Percentiles rank a stretch among this genome's conserved stretches.
phyloP scores from a whole-genome alignment of 148 eudicot species.

The Rhododendron molle region DNA sequence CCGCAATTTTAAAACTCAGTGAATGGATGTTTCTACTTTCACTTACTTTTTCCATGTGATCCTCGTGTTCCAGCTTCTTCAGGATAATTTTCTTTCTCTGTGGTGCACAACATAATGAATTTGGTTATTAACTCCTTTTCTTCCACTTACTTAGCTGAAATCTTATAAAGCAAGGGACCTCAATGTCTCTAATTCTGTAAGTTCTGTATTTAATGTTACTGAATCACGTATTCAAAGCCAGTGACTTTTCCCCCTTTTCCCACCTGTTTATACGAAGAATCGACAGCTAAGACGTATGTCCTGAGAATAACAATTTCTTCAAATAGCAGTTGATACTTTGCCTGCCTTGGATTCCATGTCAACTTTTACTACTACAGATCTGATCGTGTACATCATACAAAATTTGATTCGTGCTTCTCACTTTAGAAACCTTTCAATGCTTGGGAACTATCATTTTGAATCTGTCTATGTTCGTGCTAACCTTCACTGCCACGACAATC shows the following conservation, averaged over 20 bases:
- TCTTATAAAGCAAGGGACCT: background rate
- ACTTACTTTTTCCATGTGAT: conserved; percentile 10
- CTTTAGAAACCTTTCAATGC: background rate
- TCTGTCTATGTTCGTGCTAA: conserved; percentile 1
- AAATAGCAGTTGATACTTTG: background rate
- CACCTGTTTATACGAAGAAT: background rate
- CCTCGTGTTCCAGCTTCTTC: conserved; percentile 1
- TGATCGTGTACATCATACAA: background rate
- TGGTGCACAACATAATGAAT: background rate
- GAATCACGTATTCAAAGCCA: background rate
- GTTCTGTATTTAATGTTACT: background rate
- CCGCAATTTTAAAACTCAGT: conserved; percentile 10
- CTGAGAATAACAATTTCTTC: background rate
- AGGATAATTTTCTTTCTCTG: conserved; percentile 2
- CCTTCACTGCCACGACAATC: background rate
- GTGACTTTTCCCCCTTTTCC: background rate
- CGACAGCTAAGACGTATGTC: background rate
- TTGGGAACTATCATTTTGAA: background rate
- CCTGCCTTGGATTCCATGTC: background rate
- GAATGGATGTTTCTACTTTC: conserved; percentile 5
- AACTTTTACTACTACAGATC: background rate
- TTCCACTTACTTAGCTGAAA: conserved; percentile 6
- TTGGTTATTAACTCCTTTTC: conserved; percentile 12
- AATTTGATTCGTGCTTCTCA: background rate
- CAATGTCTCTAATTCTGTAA: background rate